Percentiles rank a stretch among this genome's conserved stretches.
Conservation (phyloP, 192 early-diverging fungal genomes). For the Entomortierella parvispora region DNA sequence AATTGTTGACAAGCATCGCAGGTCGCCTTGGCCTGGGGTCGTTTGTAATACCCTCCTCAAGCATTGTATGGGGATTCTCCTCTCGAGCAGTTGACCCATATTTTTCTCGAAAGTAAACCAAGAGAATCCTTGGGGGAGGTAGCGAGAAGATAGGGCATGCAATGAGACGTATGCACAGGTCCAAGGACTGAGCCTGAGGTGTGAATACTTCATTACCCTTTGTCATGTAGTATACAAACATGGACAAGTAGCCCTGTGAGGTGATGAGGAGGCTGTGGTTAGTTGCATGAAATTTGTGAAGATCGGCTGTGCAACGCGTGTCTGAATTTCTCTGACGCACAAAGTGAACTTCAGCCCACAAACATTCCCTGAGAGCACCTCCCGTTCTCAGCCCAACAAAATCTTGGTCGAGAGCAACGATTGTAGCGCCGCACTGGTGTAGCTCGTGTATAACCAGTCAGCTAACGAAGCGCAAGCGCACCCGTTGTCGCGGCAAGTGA, state of each 20-base stretch:
- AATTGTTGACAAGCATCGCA: constrained; percentile 27
- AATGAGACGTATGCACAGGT: constrained; percentile 38
- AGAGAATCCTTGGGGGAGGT: constrained; percentile 31
- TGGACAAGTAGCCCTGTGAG: constrained; percentile 25
- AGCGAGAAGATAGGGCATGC: constrained; percentile 43
- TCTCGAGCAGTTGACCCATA: constrained; percentile 16
- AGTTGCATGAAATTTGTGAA: not conserved
- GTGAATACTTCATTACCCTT: constrained; percentile 19
- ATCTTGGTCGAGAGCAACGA: no score
- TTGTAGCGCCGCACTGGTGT: no score
- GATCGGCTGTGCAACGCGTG: no score
- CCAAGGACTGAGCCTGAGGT: constrained; percentile 29
- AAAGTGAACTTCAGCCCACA: no score
- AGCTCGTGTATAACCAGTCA: no score
- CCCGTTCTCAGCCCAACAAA: no score
- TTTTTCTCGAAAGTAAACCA: constrained; percentile 31
- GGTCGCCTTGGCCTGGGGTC: constrained; percentile 36
- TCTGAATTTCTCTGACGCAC: no score
- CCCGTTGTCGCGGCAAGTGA: no score
- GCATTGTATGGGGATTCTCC: constrained; percentile 44
- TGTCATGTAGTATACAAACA: constrained; percentile 49
- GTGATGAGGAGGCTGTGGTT: not conserved
- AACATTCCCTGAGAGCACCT: no score
- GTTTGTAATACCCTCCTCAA: constrained; percentile 47
- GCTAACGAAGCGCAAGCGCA: no score